phyloP scores from a whole-genome alignment of 2,329 filamentous ascomycete genomes.

The Fusarium ramigenum region DNA sequence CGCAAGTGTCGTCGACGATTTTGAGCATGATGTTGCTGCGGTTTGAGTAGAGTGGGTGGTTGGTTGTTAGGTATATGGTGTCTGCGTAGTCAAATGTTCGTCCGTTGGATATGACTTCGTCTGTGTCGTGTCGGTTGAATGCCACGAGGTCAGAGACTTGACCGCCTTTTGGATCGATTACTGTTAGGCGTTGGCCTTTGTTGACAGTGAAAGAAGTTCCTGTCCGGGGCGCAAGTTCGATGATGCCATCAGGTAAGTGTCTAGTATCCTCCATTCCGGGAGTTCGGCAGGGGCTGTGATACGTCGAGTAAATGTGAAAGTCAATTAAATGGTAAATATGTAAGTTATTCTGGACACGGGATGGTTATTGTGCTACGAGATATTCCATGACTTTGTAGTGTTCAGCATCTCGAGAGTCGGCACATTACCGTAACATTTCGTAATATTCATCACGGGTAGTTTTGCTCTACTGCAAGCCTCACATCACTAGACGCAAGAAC shows the following conservation, averaged over 20 bases:
- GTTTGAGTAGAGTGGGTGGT: not conserved
- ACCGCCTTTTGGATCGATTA: not conserved
- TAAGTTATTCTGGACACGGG: accelerated
- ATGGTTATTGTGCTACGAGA: not conserved
- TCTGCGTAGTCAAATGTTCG: not conserved
- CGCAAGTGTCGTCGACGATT: not conserved
- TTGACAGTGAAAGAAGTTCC: not conserved
- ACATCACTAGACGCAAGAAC: not conserved
- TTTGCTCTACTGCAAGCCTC: not conserved
- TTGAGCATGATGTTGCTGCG: not conserved
- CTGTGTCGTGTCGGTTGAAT: not conserved
- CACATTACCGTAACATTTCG: not conserved
- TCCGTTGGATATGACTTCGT: not conserved
- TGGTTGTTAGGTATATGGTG: not conserved
- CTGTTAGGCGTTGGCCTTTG: not conserved
- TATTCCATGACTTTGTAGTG: not conserved
- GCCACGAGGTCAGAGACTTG: not conserved
- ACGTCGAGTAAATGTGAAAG: not conserved
- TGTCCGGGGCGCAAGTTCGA: not conserved
- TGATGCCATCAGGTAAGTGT: not conserved
- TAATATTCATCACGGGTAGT: not conserved
- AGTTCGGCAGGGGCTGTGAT: not conserved
- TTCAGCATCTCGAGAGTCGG: accelerated
- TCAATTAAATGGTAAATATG: not conserved
- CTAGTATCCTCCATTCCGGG: not conserved